Conservation (phyloP, 148 eudicot genomes). For the Silene latifolia region DNA sequence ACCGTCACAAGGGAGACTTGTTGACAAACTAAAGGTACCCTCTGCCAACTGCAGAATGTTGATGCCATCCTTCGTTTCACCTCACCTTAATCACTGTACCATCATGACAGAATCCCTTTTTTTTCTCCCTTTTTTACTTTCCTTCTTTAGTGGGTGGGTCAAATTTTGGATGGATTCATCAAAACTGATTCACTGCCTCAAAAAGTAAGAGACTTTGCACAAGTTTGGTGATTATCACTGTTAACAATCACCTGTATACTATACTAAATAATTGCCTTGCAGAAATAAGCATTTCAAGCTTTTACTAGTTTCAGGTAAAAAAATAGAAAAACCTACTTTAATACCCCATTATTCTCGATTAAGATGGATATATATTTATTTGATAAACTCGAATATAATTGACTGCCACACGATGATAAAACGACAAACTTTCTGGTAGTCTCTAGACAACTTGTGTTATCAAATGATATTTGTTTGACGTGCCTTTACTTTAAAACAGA, state of each 20-base stretch:
- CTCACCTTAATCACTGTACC: neutral
- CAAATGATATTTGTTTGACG: no score
- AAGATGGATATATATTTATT: no score
- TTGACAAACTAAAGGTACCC: neutral
- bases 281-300: neutral
- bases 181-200: conserved; percentile 11
- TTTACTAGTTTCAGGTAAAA: neutral
- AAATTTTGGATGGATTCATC: neutral
- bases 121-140: neutral
- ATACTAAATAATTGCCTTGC: neutral
- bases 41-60: conserved; percentile 9
- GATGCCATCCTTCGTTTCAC: neutral
- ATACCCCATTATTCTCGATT: no score
- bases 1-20: no score
- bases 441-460: no score
- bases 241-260: neutral
- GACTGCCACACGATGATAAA: no score
- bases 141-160: neutral
- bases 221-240: neutral
- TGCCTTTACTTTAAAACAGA: no score
- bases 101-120: neutral
- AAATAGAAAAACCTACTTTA: neutral
- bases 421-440: no score
- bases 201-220: neutral
- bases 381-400: no score